A percentile compares a stretch with the other conserved stretches of the same genome.
Evolutionary conservation across 371 early-diverging fungal species (phyloP).

Genomic region (Apophysomyces sp.): DNA sequence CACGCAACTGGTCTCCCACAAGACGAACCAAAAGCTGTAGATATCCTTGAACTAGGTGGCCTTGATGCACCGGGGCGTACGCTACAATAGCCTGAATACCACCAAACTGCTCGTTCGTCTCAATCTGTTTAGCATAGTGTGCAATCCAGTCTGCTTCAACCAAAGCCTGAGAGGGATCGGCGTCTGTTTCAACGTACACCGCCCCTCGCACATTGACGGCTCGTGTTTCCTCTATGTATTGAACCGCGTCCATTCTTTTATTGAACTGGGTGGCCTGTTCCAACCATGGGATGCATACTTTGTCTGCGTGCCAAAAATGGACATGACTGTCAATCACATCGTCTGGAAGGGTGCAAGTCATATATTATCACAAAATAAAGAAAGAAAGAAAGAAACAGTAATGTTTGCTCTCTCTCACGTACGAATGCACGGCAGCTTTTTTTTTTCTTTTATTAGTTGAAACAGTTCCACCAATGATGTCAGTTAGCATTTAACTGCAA

Average conservation of each 20-base stretch:
- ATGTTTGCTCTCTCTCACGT: neutral
- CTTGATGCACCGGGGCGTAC: slow-evolving; percentile 46
- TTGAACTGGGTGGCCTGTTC: slow-evolving; percentile 12
- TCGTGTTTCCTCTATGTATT: slow-evolving; percentile 2
- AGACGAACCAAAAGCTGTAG: slow-evolving; percentile 24
- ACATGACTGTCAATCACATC: slow-evolving; percentile 37
- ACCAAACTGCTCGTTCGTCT: slow-evolving; percentile 20
- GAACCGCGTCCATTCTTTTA: slow-evolving; percentile 18
- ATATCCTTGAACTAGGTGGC: slow-evolving; percentile 19
- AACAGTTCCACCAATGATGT: neutral
- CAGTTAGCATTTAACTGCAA: neutral
- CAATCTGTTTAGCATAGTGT: slow-evolving; percentile 22
- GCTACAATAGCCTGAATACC: slow-evolving; percentile 43
- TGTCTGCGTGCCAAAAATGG: slow-evolving; percentile 44
- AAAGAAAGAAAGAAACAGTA: neutral
- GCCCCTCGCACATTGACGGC: slow-evolving; percentile 7
- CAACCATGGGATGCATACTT: slow-evolving; percentile 34
- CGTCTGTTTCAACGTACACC: slow-evolving; percentile 30
- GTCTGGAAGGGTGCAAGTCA: neutral
- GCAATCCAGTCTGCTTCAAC: slow-evolving; percentile 46
- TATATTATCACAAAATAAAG: neutral
- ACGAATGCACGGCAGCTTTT: neutral
- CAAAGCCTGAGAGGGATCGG: slow-evolving; percentile 24
- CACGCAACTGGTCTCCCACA: slow-evolving; percentile 17
- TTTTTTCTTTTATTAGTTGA: neutral